Evolutionary conservation across 164 flowering plant genomes (phyloP).

Genomic region (Liriodendron chinense): DNA sequence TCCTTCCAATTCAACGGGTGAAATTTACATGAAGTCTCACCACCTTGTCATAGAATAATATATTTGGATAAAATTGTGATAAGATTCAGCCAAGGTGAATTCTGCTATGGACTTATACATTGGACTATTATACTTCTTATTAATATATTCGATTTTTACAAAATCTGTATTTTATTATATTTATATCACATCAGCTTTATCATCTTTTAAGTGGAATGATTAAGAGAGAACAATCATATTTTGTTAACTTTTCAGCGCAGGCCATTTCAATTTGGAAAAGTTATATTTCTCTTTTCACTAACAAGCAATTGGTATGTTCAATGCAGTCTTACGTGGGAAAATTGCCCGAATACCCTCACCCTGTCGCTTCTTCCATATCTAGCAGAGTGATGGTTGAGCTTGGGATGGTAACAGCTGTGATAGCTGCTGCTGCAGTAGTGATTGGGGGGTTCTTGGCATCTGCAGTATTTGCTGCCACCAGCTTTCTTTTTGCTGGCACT

Average conservation of each 20-base stretch:
- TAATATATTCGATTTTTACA: too few relatives aligned
- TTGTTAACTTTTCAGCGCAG: neutral
- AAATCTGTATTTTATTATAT: too few relatives aligned
- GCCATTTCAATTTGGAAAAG: neutral
- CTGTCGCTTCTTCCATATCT: constrained; percentile 88
- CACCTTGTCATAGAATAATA: too few relatives aligned
- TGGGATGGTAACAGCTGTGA: constrained; percentile 61
- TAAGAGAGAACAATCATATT: too few relatives aligned
- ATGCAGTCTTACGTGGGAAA: constrained; percentile 84
- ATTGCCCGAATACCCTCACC: constrained; percentile 74
- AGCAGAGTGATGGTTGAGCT: constrained; percentile 92
- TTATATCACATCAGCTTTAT: too few relatives aligned
- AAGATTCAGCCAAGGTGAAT: neutral
- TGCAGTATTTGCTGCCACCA: constrained; percentile 70
- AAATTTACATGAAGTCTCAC: too few relatives aligned
- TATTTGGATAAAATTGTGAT: neutral
- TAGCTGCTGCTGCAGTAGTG: constrained; percentile 71
- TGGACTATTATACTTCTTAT: neutral
- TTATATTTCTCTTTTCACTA: neutral
- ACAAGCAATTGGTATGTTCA: constrained; percentile 13
- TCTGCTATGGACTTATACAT: neutral
- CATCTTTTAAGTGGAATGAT: too few relatives aligned
- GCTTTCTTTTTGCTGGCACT: constrained; percentile 50
- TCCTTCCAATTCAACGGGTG: too few relatives aligned
- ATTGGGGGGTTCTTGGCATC: constrained; percentile 81